These are phyloP conservation scores for Pyrenochaeta sp. DNA, from an alignment of 2,329 filamentous ascomycete species.

Conservation along the genomic window DNA sequence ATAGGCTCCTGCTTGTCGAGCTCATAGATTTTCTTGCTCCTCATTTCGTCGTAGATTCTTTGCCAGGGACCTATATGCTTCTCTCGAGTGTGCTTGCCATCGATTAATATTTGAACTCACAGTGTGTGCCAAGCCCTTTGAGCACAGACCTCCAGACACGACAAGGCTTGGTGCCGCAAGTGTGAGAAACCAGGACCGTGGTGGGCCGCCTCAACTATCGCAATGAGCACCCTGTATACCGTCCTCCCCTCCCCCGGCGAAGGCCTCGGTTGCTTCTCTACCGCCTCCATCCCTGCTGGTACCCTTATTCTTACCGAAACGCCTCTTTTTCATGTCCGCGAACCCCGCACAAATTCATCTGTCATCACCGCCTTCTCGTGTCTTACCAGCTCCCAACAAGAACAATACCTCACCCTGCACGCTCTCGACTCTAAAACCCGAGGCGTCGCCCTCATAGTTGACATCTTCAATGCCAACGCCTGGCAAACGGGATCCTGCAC, in stretches of 20 bases:
- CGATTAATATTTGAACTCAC: too few species aligned
- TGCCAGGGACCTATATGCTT: too few species aligned
- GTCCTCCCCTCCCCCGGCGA: slow-evolving; percentile 37
- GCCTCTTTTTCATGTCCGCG: slow-evolving; percentile 42
- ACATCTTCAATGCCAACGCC: slow-evolving; percentile 32
- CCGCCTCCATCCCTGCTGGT: slow-evolving; percentile 34
- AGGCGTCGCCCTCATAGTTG: slow-evolving; percentile 18
- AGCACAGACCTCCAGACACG: too few species aligned
- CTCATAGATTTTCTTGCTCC: slow-evolving; percentile 5
- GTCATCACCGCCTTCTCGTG: slow-evolving; percentile 19
- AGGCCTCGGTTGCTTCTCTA: slow-evolving; percentile 49
- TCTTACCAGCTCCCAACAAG: slow-evolving; percentile 11
- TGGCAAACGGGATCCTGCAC: slow-evolving; percentile 24
- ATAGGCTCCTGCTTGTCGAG: slow-evolving; percentile 17
- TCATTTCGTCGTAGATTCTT: slow-evolving; percentile 16
- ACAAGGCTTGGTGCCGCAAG: too few species aligned
- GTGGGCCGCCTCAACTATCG: neutral
- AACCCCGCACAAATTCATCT: slow-evolving; percentile 26
- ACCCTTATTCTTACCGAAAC: slow-evolving; percentile 46
- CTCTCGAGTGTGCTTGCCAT: too few species aligned
- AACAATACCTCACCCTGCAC: slow-evolving; percentile 21
- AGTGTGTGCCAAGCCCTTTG: too few species aligned
- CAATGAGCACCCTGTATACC: slow-evolving; percentile 17
- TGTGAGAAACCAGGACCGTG: too few species aligned
- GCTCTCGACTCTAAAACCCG: slow-evolving; percentile 5